Conservation (phyloP, 176 grass and related monocot species). For the Melocanna baccifera region DNA sequence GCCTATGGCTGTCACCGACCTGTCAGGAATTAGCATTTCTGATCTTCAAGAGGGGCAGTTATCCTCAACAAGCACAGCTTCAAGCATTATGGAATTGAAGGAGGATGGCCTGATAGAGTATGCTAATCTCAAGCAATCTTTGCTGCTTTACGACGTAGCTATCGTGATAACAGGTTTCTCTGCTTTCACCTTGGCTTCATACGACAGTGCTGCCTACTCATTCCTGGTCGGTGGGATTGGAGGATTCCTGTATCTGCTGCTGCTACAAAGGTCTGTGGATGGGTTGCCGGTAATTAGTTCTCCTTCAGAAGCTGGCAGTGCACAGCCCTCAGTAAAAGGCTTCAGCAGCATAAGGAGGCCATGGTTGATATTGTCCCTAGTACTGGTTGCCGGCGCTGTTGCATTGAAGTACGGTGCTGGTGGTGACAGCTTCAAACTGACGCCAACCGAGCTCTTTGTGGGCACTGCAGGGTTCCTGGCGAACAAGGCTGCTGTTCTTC, state of each 20-base stretch:
- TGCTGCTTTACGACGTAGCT: constrained; percentile 66
- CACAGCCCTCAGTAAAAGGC: constrained; percentile 16
- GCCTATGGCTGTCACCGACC: constrained; percentile 42
- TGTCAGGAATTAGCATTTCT: constrained; percentile 53
- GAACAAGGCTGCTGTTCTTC: constrained; percentile 62
- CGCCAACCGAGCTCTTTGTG: constrained; percentile 55
- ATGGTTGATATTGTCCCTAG: constrained; percentile 62
- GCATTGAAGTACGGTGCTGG: constrained; percentile 57
- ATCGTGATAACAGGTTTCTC: constrained; percentile 71
- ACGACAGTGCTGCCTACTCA: constrained; percentile 55
- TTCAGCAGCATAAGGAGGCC: constrained; percentile 54
- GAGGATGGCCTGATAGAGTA: constrained; percentile 77
- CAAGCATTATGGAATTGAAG: constrained; percentile 32
- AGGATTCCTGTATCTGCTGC: constrained; percentile 80
- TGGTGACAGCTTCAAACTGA: constrained; percentile 44
- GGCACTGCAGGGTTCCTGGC: constrained; percentile 64
- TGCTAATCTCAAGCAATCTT: constrained; percentile 76
- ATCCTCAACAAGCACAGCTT: constrained; percentile 19
- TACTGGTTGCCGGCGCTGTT: constrained; percentile 45
- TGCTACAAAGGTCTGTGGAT: constrained; percentile 78
- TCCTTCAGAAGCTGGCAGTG: constrained; percentile 26
- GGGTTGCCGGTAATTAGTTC: constrained; percentile 45
- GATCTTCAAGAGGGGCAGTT: constrained; percentile 35
- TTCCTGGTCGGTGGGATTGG: constrained; percentile 71
- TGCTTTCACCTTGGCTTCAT: constrained; percentile 49